Percentiles rank a stretch among this genome's conserved stretches.
Evolutionary conservation across 495 filamentous ascomycete genomes (phyloP).

Genomic region (Staphylotrichum tortipilum): DNA sequence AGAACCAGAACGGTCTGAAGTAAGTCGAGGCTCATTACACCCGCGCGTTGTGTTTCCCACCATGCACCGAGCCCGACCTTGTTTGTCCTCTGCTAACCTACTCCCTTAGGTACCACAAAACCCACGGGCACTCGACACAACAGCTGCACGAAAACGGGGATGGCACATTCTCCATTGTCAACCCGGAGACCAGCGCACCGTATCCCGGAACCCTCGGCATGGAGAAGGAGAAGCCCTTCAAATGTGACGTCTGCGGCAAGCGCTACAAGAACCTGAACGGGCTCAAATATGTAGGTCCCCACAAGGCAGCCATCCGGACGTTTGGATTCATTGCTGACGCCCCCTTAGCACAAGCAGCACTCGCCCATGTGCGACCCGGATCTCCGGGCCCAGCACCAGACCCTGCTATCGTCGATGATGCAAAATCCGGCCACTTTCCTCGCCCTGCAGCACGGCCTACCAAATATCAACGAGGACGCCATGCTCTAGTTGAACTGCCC

Average conservation of each 20-base stretch:
- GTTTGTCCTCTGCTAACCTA: conserved; percentile 25
- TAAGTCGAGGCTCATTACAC: conserved; percentile 43
- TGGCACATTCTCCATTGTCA: conserved; percentile 95
- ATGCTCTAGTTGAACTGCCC: conserved; percentile 25
- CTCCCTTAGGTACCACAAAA: conserved; percentile 55
- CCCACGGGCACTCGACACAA: conserved; percentile 91
- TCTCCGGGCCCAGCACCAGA: conserved; percentile 30
- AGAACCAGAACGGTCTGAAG: conserved; percentile 98
- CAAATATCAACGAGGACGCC: conserved; percentile 42
- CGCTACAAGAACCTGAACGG: conserved; percentile 99
- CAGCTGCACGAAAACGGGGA: conserved; percentile 91
- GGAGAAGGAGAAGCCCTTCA: conserved; percentile 99
- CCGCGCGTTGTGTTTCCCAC: too few relatives aligned
- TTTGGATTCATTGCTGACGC: not conserved
- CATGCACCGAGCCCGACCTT: too few relatives aligned
- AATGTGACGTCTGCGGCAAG: conserved; percentile 93
- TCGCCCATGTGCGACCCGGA: conserved; percentile 60
- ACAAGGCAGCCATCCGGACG: not conserved
- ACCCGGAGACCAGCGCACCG: conserved; percentile 85
- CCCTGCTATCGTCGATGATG: conserved; percentile 32
- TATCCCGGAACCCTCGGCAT: conserved; percentile 95
- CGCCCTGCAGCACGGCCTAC: conserved; percentile 28
- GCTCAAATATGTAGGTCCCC: conserved; percentile 63
- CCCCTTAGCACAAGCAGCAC: conserved; percentile 62
- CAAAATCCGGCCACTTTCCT: conserved; percentile 23